A percentile compares a stretch with the other conserved stretches of the same genome.
Conservation (phyloP, 139 green algal species). For the Astrephomene gubernaculifera region DNA sequence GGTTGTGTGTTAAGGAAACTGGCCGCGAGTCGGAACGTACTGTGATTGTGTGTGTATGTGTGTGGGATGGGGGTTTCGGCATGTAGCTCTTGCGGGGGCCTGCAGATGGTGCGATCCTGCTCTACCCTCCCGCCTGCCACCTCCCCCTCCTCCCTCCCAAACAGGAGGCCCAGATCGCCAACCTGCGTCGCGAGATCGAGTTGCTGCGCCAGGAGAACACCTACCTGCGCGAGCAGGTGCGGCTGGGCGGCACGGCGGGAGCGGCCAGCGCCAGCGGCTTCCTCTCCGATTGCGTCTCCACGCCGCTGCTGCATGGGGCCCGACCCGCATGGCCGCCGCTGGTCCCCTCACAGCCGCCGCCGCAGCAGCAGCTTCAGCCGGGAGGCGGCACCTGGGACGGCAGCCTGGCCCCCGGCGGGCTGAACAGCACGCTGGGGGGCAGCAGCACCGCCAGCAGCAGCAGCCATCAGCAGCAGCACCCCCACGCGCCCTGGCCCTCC, state of each 20-base stretch:
- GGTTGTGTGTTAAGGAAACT: too few species aligned
- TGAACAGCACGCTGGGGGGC: not conserved
- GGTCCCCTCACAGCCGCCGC: not conserved
- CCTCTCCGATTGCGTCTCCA: not conserved
- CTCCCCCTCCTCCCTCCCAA: conserved; percentile 13
- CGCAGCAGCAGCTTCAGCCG: not conserved
- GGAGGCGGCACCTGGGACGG: too few species aligned
- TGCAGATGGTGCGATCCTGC: too few species aligned
- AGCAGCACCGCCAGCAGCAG: not conserved
- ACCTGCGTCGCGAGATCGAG: conserved; percentile 80
- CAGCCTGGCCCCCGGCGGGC: not conserved
- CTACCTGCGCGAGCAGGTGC: conserved; percentile 64
- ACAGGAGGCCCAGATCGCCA: conserved; percentile 66
- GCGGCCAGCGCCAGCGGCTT: too few species aligned
- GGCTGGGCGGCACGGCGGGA: conserved; percentile 13
- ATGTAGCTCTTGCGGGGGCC: too few species aligned
- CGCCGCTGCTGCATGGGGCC: not conserved
- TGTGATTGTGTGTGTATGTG: too few species aligned
- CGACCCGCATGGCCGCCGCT: not conserved
- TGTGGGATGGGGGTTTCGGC: too few species aligned
- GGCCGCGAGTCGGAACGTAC: too few species aligned
- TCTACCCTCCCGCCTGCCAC: not conserved
- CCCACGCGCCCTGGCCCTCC: not conserved
- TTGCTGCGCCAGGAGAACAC: conserved; percentile 76
- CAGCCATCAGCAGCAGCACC: too few species aligned